phyloP scores from a whole-genome alignment of 805 yeast species.

The Zygotorulaspora sp. region DNA sequence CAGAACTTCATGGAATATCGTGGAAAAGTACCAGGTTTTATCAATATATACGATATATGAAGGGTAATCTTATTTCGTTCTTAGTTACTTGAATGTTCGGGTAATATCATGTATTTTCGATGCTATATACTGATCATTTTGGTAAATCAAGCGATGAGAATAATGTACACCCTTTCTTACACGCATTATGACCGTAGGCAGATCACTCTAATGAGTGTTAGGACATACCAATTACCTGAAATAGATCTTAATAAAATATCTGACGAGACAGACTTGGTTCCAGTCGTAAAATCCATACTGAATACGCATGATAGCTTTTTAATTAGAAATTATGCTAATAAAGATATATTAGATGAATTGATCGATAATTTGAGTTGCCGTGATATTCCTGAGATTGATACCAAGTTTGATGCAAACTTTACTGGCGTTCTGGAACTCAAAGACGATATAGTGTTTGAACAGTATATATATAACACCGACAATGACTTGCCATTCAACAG shows the following conservation, averaged over 20 bases:
- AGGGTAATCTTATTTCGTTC: no score
- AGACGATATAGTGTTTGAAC: constrained; percentile 23
- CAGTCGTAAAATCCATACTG: constrained; percentile 23
- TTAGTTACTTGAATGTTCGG: no score
- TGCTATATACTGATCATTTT: no score
- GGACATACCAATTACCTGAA: constrained; percentile 15
- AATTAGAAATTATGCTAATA: constrained; percentile 32
- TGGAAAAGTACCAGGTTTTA: no score
- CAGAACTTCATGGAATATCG: not conserved
- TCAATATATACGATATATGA: no score
- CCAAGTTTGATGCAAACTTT: constrained; percentile 29
- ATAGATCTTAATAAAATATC: constrained; percentile 27
- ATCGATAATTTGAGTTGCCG: constrained; percentile 4
- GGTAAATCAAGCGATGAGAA: no score
- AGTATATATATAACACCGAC: constrained; percentile 26
- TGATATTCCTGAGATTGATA: constrained; percentile 12
- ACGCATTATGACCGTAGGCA: no score
- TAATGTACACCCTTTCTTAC: no score
- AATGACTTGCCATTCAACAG: constrained; percentile 16
- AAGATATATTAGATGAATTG: constrained; percentile 17
- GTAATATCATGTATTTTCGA: no score
- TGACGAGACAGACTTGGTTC: constrained; percentile 25
- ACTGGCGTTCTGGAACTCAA: constrained; percentile 23
- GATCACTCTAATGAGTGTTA: constrained; percentile 6
- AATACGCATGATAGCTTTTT: constrained; percentile 26